Evolutionary conservation across 192 early-diverging fungal genomes (phyloP).

Genomic region (Coemansia sp.): DNA sequence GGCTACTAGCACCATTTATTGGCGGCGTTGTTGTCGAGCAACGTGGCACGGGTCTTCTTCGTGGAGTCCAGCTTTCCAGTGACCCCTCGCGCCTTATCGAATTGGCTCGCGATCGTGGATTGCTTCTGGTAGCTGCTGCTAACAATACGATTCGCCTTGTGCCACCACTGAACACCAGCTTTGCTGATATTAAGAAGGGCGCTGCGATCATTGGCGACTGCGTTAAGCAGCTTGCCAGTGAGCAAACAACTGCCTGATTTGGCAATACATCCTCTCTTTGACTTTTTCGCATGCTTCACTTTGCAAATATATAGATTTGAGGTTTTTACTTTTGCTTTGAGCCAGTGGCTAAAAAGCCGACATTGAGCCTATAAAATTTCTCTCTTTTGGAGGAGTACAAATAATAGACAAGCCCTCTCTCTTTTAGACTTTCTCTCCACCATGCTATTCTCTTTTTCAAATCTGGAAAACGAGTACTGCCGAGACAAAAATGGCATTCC

Average conservation of each 20-base stretch:
- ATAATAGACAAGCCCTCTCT: no score
- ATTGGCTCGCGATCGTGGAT: slow-evolving; percentile 77
- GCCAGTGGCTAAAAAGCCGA: no score
- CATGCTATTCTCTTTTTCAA: background rate
- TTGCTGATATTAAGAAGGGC: slow-evolving; percentile 79
- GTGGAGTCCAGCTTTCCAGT: slow-evolving; percentile 81
- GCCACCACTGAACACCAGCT: slow-evolving; percentile 83
- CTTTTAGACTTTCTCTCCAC: no score
- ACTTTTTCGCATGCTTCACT: background rate
- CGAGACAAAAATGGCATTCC: background rate
- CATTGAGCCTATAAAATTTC: no score
- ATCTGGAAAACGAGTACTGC: background rate
- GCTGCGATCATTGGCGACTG: slow-evolving; percentile 71
- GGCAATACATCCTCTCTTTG: background rate
- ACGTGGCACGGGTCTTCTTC: slow-evolving; percentile 85
- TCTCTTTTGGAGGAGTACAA: no score
- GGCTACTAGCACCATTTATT: slow-evolving; percentile 51
- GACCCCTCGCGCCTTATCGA: slow-evolving; percentile 74
- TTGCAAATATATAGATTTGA: no score
- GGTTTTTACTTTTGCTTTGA: no score
- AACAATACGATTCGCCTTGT: slow-evolving; percentile 92
- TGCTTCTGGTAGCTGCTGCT: slow-evolving; percentile 87
- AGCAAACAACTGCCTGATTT: slow-evolving; percentile 2
- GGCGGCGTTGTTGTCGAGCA: slow-evolving; percentile 70
- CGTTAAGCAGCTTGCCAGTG: slow-evolving; percentile 29